These are phyloP conservation scores for Claviceps capensis DNA, from an alignment of 2,329 filamentous ascomycete genomes.

Conservation along the genomic window DNA sequence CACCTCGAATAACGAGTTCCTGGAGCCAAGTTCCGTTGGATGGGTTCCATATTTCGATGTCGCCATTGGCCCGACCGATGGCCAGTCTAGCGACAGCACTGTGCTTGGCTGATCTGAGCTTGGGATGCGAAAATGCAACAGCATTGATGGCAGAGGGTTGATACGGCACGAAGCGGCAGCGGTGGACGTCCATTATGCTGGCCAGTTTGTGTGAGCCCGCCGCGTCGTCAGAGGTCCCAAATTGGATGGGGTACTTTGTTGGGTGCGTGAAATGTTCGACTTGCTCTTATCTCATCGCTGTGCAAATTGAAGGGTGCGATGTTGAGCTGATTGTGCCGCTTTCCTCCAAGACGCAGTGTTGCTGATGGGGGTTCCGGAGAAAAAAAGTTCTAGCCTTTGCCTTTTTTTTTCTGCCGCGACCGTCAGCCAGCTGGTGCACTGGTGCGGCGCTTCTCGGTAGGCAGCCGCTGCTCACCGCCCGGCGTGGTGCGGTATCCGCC, in stretches of 20 bases:
- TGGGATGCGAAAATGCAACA: constrained; percentile 78
- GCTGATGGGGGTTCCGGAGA: background rate
- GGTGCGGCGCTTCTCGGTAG: constrained; percentile 1
- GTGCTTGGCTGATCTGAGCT: constrained; percentile 30
- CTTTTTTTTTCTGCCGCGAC: constrained; percentile 16
- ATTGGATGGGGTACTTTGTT: background rate
- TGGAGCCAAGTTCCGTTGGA: constrained; percentile 73
- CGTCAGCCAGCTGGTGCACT: constrained; percentile 2
- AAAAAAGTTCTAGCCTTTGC: constrained; percentile 17
- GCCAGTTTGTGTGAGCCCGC: background rate
- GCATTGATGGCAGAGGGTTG: constrained; percentile 87
- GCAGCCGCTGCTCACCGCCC: background rate
- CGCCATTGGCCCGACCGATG: constrained; percentile 82
- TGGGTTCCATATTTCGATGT: constrained; percentile 97
- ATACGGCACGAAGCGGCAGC: constrained; percentile 89
- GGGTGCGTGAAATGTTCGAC: background rate
- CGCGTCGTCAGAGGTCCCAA: background rate
- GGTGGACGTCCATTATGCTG: constrained; percentile 76
- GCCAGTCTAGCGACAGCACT: constrained; percentile 58
- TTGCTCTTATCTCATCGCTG: background rate
- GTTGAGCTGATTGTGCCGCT: background rate
- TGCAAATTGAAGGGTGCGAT: constrained; percentile 1
- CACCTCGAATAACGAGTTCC: constrained; percentile 72
- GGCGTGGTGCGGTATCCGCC: background rate
- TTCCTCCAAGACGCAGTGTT: background rate